Percentiles rank a stretch among this genome's conserved stretches.
Evolutionary conservation across 192 early-diverging fungal species (phyloP).

Genomic region (Pilaira anomala): DNA sequence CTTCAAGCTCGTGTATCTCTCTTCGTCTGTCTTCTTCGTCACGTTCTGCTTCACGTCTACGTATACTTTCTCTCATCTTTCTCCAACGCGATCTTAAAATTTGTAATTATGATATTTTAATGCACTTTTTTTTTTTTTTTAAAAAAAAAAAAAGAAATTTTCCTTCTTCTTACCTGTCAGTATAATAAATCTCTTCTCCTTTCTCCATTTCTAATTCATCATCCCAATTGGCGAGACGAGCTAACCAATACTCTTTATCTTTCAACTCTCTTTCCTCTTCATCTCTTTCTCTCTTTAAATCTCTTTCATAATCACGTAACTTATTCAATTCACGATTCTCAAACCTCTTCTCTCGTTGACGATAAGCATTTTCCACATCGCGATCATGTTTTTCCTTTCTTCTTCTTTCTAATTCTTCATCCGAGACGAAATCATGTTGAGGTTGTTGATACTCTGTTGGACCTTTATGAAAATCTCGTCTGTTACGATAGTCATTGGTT

Average conservation of each 20-base stretch:
- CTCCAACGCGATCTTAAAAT: slow-evolving; percentile 66
- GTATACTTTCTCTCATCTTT: slow-evolving; percentile 54
- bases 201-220: slow-evolving; percentile 65
- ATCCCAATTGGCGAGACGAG: slow-evolving; percentile 61
- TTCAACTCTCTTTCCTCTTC: slow-evolving; percentile 34
- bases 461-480: not conserved
- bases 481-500: slow-evolving; percentile 5
- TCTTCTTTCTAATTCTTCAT: slow-evolving; percentile 33
- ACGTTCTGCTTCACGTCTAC: slow-evolving; percentile 64
- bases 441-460: not conserved
- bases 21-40: slow-evolving; percentile 52
- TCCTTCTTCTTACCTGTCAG: slow-evolving; percentile 57
- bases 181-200: slow-evolving; percentile 71
- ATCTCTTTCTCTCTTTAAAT: slow-evolving; percentile 45
- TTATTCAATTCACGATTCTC: slow-evolving; percentile 54
- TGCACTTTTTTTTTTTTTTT: not conserved
- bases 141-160: not conserved
- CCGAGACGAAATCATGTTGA: slow-evolving; percentile 11
- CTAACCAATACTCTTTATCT: slow-evolving; percentile 42
- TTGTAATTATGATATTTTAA: no score
- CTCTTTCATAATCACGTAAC: slow-evolving; percentile 44
- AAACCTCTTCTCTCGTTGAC: slow-evolving; percentile 63
- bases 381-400: slow-evolving; percentile 44
- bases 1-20: slow-evolving; percentile 31
- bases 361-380: slow-evolving; percentile 45